Evolutionary conservation across 1,284 basidiomycete genomes (phyloP).

Genomic region (Fomitopsis betulina): DNA sequence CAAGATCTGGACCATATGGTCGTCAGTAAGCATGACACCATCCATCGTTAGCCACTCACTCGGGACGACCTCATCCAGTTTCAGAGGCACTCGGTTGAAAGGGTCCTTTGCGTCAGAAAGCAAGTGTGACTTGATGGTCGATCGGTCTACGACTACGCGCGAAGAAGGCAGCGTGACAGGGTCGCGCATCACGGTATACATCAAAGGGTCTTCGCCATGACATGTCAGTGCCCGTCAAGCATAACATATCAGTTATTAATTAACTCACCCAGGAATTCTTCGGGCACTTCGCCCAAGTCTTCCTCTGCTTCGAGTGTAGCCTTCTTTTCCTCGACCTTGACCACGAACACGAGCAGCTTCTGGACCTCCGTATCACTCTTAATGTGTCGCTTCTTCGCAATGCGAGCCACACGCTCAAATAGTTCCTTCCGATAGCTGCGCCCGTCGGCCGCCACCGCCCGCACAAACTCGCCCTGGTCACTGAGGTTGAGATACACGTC

Average conservation of each 20-base stretch:
- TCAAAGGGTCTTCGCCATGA: constrained; percentile 70
- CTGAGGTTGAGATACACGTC: constrained; percentile 92
- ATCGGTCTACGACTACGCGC: constrained; percentile 75
- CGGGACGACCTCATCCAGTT: constrained; percentile 79
- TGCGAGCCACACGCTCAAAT: constrained; percentile 78
- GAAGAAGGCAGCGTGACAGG: constrained; percentile 92
- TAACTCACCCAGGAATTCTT: constrained; percentile 85
- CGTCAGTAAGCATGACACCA: neutral
- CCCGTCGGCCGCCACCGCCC: constrained; percentile 89
- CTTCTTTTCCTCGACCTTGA: constrained; percentile 83
- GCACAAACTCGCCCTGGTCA: constrained; percentile 76
- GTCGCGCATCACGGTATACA: constrained; percentile 94
- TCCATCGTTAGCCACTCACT: constrained; percentile 38
- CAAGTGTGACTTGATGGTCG: constrained; percentile 94
- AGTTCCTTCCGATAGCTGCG: constrained; percentile 85
- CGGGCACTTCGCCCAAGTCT: constrained; percentile 91
- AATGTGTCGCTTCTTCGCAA: constrained; percentile 63
- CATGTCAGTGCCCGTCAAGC: neutral
- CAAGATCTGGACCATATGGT: constrained; percentile 38
- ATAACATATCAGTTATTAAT: neutral
- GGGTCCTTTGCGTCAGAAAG: constrained; percentile 90
- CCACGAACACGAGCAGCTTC: constrained; percentile 68
- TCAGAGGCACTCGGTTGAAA: constrained; percentile 81
- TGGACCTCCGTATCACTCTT: constrained; percentile 83
- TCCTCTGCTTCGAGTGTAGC: constrained; percentile 82